Base-by-base conservation (phyloP, 345 rosid genomes). In the Populus nigra region DNA sequence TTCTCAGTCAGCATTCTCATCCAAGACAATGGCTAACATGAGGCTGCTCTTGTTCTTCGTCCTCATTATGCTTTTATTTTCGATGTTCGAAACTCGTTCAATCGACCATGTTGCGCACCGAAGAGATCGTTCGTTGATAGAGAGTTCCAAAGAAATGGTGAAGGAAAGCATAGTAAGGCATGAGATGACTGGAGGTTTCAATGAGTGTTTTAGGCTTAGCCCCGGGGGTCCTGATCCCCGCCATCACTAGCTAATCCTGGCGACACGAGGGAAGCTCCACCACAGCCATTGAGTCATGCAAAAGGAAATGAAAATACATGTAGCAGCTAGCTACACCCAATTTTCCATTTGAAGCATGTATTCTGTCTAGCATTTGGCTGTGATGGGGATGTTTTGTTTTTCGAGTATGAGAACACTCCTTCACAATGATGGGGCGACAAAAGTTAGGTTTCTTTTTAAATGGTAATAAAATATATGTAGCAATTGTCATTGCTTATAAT, bases 201-300 rank as follows among this genome's bases (percentile, higher is more conserved):
- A 45, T 31, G 76, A 82, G 65, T 72, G 94, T 62, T 79, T 75
- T 53, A 66, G 91, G 66, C 74, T 80, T 0, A 89, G 91, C 76
- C 96, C 93, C 8, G 96, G 96, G 16, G 92, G 96, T 59, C 92
- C 91, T 16, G 90, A 90, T 75, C 91, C 89, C 25, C 87, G 82
- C 55, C 96, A 92, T 75, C 91, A 90, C 76, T 86, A 79, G 77
- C 43, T 12, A 33, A 33, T 39, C 39, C 20, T n/a, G n/a, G n/a
- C 20, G 23, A 6, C 59, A 5, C n/a, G 1, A 18, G 11, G n/a
- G 20, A 53, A 53, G 59, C 59, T 18, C 7, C 45, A 35, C 36
- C 69, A 35, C 18, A 20, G 70, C 25, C 2, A 67, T 20, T 67
- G 45, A 8, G 3, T 67, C 41, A 5, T 35, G 45, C 70, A 18